Conservation (phyloP, 1,284 basidiomycete species). For the Dichomitus squalens region DNA sequence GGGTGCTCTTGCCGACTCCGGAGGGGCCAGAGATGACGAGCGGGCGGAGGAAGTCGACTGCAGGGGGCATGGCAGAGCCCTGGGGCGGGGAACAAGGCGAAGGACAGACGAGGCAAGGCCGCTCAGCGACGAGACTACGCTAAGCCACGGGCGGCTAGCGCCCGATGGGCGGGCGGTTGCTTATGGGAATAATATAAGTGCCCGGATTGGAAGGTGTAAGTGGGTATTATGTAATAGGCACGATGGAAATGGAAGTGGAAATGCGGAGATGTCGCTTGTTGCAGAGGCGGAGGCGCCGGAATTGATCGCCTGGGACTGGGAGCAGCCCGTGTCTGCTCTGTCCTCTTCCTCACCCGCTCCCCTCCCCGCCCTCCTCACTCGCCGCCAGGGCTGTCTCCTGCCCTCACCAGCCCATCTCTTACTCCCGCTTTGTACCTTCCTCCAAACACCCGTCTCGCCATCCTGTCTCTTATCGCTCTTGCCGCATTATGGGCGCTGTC, state of each 20-base stretch:
- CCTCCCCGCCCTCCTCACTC: slow-evolving; percentile 18
- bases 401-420: slow-evolving; percentile 9
- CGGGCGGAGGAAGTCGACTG: slow-evolving; percentile 49
- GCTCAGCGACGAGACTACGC: too few species aligned
- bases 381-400: slow-evolving; percentile 20
- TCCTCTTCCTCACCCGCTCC: slow-evolving; percentile 8
- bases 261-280: background rate
- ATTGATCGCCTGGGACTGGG: slow-evolving; percentile 10
- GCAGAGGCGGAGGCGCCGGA: slow-evolving; percentile 5
- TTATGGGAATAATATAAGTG: slow-evolving; percentile 3
- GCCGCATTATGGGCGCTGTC: slow-evolving; percentile 71
- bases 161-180: too few species aligned
- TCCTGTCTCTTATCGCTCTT: slow-evolving; percentile 26
- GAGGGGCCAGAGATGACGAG: slow-evolving; percentile 85
- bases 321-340: background rate
- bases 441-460: slow-evolving; percentile 21
- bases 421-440: slow-evolving; percentile 22
- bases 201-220: slow-evolving; percentile 2
- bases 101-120: background rate
- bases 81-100: slow-evolving; percentile 14
- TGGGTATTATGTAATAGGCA: slow-evolving; percentile 6
- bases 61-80: slow-evolving; percentile 28
- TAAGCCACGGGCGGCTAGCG: too few species aligned
- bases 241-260: background rate
- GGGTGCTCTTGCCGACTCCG: slow-evolving; percentile 94